Percentiles rank a stretch among this genome's conserved stretches.
Conservation (phyloP, 2,329 filamentous ascomycete species). For the Sporothrix dimorphospora region DNA sequence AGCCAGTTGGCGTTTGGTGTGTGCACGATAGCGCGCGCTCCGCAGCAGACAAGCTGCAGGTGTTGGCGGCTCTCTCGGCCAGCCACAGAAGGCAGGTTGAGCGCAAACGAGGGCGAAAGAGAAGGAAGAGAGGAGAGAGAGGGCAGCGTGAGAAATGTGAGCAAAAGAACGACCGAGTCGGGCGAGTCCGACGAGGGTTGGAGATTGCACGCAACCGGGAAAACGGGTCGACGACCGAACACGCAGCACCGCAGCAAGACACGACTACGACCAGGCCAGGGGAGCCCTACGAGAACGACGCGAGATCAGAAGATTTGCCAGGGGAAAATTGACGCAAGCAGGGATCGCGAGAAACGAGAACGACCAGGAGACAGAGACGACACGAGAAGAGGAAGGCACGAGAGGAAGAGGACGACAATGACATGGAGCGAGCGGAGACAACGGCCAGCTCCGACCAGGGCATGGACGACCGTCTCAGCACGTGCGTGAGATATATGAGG, state of each 20-base stretch:
- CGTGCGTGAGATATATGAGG: constrained; percentile 17
- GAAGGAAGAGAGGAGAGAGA: not conserved
- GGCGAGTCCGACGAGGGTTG: not conserved
- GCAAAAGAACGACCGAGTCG: not conserved
- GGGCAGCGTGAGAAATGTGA: not conserved
- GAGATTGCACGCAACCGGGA: constrained; percentile 12
- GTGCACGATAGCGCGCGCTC: not conserved
- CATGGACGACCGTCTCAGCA: not conserved
- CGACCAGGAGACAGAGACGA: not conserved
- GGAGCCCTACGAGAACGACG: not conserved
- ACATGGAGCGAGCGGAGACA: not conserved
- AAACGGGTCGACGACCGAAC: constrained; percentile 10
- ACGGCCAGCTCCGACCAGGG: not conserved
- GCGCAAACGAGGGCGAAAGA: not conserved
- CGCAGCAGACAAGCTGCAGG: not conserved
- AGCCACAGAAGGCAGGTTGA: not conserved
- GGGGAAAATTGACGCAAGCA: not conserved
- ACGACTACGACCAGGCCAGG: constrained; percentile 1
- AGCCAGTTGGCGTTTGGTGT: not conserved
- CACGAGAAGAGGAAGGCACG: not conserved
- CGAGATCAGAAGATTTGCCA: not conserved
- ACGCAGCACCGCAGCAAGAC: not conserved
- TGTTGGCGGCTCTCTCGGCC: constrained; percentile 6
- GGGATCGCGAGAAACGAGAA: not conserved
- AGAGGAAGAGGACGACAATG: not conserved